Conservation (phyloP, 106 monocot genomes). For the Platanthera zijinensis region DNA sequence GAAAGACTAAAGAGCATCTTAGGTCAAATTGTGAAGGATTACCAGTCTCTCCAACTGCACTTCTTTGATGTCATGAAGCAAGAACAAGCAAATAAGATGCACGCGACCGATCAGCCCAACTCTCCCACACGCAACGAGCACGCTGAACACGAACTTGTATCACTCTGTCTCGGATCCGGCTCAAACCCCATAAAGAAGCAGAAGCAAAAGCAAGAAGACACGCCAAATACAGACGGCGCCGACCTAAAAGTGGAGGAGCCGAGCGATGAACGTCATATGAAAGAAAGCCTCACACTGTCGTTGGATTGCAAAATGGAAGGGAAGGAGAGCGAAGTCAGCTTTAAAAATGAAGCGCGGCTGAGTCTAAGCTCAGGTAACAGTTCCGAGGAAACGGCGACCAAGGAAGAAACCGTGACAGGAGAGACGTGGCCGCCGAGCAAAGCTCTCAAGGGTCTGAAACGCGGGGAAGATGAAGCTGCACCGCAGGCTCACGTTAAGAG, state of each 20-base stretch:
- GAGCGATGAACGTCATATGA: background rate
- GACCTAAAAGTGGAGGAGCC: background rate
- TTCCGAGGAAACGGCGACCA: slow-evolving; percentile 19
- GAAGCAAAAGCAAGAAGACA: background rate
- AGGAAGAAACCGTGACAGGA: background rate
- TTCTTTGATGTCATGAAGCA: slow-evolving; percentile 44
- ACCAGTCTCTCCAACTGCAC: slow-evolving; percentile 57
- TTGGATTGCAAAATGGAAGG: slow-evolving; percentile 34
- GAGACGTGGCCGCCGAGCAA: slow-evolving; percentile 51
- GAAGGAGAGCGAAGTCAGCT: background rate
- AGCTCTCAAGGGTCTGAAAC: slow-evolving; percentile 25
- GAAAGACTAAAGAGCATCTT: slow-evolving; percentile 58
- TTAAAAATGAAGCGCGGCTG: background rate
- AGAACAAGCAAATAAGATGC: slow-evolving; percentile 19
- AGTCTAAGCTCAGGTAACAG: slow-evolving; percentile 42
- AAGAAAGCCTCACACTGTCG: slow-evolving; percentile 39
- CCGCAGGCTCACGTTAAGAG: slow-evolving; percentile 65
- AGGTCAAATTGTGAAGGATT: slow-evolving; percentile 47
- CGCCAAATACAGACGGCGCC: background rate
- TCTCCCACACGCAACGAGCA: background rate
- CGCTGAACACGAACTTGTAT: slow-evolving; percentile 42
- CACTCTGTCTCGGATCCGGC: slow-evolving; percentile 50
- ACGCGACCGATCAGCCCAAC: background rate
- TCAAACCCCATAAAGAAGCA: slow-evolving; percentile 9
- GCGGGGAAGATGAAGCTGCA: slow-evolving; percentile 30